phyloP scores from a whole-genome alignment of 2,329 filamentous ascomycete genomes.

The Cytospora paraplurivora region DNA sequence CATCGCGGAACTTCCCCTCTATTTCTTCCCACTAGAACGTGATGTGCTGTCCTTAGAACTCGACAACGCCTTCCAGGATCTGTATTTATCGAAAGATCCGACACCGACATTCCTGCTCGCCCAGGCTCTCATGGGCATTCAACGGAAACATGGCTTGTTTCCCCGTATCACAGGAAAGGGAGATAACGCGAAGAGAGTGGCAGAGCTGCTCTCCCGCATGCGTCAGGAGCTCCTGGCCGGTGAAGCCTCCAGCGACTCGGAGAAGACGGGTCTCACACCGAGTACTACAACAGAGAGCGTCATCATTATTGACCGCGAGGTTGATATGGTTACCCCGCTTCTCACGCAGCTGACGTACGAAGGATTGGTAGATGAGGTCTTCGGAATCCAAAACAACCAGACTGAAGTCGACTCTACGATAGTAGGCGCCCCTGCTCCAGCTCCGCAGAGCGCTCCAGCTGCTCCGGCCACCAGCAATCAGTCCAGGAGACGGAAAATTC shows the following conservation, averaged over 20 bases:
- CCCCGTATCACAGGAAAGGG: slow-evolving; percentile 94
- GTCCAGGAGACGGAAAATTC: slow-evolving; percentile 80
- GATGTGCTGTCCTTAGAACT: slow-evolving; percentile 91
- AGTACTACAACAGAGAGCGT: slow-evolving; percentile 87
- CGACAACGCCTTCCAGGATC: slow-evolving; percentile 80
- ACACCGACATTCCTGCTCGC: slow-evolving; percentile 88
- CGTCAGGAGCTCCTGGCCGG: slow-evolving; percentile 83
- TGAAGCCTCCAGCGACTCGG: slow-evolving; percentile 67
- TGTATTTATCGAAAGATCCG: slow-evolving; percentile 89
- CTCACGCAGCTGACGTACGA: slow-evolving; percentile 97
- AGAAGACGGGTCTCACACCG: slow-evolving; percentile 71
- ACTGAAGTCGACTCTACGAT: slow-evolving; percentile 90
- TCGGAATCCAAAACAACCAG: slow-evolving; percentile 89
- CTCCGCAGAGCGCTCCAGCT: slow-evolving; percentile 55
- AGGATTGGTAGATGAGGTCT: slow-evolving; percentile 90
- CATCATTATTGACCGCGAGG: slow-evolving; percentile 92
- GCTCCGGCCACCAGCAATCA: slow-evolving; percentile 57
- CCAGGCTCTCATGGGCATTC: slow-evolving; percentile 90
- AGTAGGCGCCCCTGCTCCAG: slow-evolving; percentile 70
- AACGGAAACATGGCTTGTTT: slow-evolving; percentile 89
- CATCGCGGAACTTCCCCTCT: slow-evolving; percentile 82
- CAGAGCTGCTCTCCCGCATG: slow-evolving; percentile 87
- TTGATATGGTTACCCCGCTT: slow-evolving; percentile 88
- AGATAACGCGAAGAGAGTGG: slow-evolving; percentile 86
- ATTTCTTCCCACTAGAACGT: slow-evolving; percentile 88